phyloP scores from a whole-genome alignment of 2,329 filamentous ascomycete species.

The Neonectria punicea region DNA sequence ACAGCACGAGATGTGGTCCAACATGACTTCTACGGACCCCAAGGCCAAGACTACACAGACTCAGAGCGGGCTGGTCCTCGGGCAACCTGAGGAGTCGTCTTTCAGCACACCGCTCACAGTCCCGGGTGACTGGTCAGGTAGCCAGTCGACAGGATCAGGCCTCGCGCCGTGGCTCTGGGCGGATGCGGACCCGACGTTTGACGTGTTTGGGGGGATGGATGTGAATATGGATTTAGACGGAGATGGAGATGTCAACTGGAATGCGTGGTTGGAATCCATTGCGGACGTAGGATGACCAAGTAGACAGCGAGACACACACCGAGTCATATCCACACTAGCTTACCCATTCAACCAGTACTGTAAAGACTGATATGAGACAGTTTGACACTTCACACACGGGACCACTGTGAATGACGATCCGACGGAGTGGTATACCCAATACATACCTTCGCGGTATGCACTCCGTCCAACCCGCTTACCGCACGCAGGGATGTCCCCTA shows the following conservation, averaged over 20 bases:
- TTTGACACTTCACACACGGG: not conserved
- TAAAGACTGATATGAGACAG: too few species aligned
- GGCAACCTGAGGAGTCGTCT: not conserved
- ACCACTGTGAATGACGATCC: not conserved
- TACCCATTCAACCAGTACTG: too few species aligned
- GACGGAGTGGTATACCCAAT: not conserved
- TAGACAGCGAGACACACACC: not conserved
- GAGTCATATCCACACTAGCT: too few species aligned
- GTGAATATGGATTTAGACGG: slow-evolving; percentile 42
- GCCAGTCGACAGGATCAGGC: slow-evolving; percentile 20
- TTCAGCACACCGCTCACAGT: not conserved
- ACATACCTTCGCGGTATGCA: not conserved
- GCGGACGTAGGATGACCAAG: not conserved
- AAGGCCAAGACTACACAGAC: not conserved
- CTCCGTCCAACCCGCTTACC: not conserved
- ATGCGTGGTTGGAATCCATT: slow-evolving; percentile 48
- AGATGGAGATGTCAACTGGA: slow-evolving; percentile 49
- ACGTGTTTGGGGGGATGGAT: slow-evolving; percentile 40
- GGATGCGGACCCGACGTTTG: slow-evolving; percentile 39
- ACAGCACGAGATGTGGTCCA: slow-evolving; percentile 2
- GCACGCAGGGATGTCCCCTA: slow-evolving; percentile 15
- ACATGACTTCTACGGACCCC: not conserved
- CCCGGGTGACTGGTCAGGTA: slow-evolving; percentile 4
- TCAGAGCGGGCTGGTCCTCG: not conserved
- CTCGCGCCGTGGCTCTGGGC: slow-evolving; percentile 49